Base-by-base conservation (phyloP, 1,139 yeast species). In the Geotrichum klebahnii region DNA sequence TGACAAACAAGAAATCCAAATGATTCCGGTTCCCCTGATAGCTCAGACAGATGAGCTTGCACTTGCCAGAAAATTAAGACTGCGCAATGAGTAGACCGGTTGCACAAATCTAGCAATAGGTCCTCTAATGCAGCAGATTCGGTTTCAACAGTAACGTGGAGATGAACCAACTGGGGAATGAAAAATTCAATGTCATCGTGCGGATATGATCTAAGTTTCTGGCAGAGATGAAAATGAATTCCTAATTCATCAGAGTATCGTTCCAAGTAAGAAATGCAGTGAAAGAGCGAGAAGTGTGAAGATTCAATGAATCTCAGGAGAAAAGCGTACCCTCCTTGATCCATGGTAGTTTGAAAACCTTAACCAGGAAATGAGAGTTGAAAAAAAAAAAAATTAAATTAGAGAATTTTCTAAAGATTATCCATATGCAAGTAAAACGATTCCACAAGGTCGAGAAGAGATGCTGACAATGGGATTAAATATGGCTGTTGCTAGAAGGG, bases 71-170 rank as follows among this genome's bases (percentile, higher is more conserved):
- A 92, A 29, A 49, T 52, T 28, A 88, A 71, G 52, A 92, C 70
- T 47, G 96, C 80, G 65, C 88, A 88, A 66, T 92, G 98, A 0
- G 96, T 95, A 57, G 82, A 86, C 52, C 72, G 79, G n/a, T 76
- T 68, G 59, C 95, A 81, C 47, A 84, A 73, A 14, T 81, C 81
- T 42, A 89, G 63, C 19, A 92, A 64, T 57, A 88, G 74, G 53
- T 92, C 97, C 59, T 84, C 90, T 16, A 92, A 69, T 0, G 98
- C 97, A 83, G 92, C 82, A 0, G 96, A 85, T 51, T 90, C 89
- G 0, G 95, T 86, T 62, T 90, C 96, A 45, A 81, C 85, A 0
- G 89, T 79, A 17, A 92, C 81, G 17, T 88, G 69, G 16, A 92
- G 70, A 62, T 92, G 98, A 28, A 92, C 80, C 47, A 92, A 75